Base-by-base conservation (phyloP, 164 flowering plant species). In the Amborella trichopoda region DNA sequence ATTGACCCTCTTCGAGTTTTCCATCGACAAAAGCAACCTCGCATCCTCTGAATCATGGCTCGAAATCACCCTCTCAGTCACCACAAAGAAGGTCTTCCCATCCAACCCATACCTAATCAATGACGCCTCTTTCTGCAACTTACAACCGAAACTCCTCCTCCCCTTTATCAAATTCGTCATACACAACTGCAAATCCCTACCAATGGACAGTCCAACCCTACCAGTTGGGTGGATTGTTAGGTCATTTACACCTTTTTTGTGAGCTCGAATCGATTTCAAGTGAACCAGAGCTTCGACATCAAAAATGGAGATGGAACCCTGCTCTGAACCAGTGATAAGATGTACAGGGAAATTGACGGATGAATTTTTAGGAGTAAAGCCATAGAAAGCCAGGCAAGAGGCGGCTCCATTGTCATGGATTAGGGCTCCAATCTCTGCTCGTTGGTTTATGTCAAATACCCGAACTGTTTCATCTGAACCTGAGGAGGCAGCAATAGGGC, bases 161-260 rank as follows among this genome's bases (percentile, higher is more conserved):
- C 95, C 98, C n/a, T 89, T 63, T 28, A 87, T 75, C 66, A 91
- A 68, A 65, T 87, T 87, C 44, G 74, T 40, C 90, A 91, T 78
- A 16, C 69, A 91, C 56, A 91, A 59, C 46, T 87, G 77, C 56
- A 72, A 69, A 48, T 91, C 98, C 12, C 74, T 51, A 16, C 85
- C 87, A 1, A 91, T 93, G 0, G 82, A 68, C 54, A 91, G 42
- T 9, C 82, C 95, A 28, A 87, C 23, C 65, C 59, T 69, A 39
- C 98, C 95, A 4, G 93, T 70, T 0, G 78, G 74, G 45, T 91
- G 98, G 6, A 91, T 63, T 6, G 76, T 39, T 4, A 87, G 43
- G 36, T 81, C 82, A 28, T 72, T 76, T 21, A 91, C 64, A 2
- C 73, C 77, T 47, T 67, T 71, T 49, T 55, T 70, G 40, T 87